Base-by-base conservation (phyloP, 2,329 filamentous ascomycete species). In the Pestalotiopsis sp. region DNA sequence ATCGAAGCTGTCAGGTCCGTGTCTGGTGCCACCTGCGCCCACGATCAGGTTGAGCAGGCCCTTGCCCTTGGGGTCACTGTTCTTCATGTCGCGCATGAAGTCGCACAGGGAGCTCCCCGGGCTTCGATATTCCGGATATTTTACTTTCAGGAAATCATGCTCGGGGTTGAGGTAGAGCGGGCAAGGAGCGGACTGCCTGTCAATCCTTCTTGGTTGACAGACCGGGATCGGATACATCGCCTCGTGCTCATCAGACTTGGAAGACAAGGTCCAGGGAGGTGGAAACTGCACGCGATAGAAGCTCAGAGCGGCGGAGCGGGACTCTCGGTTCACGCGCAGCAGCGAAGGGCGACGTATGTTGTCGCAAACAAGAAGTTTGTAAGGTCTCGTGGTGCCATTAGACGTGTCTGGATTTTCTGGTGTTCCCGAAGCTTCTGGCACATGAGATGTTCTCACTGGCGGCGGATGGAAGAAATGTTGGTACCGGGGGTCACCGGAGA, bases 151-250 rank as follows among this genome's bases (percentile, higher is more conserved):
- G 7, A 68, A 66, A 49, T 72, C 69, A 23, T 68, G 17, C n/a
- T 71, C 69, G 17, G 71, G 71, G 23, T 72, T 72, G 52, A 72
- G 66, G 66, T 66, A 68, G 5, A 72, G 36, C 27, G 36, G 38
- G 31, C 60, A 36, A 13, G 31, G 11, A 7, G 12, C 14, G 2
- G 4, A 14, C 9, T 23, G 4, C 11, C 11, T 63, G 5, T 17
- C 38, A 6, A 31, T 31, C 6, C 27, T 31, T 31, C 27, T 31
- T 31, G 27, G 27, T 31, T 31, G 27, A 2, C 27, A 31, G 27
- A 31, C 27, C 5, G 27, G 27, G 27, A 31, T 31, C 27, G 27
- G 27, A 31, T 31, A 31, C 27, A 31, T 31, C 5, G 27, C 6
- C 27, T 31, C 27, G 27, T 31, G n/a, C 7, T 27, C 57, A 36